Evolutionary conservation across 768 basidiomycete species (phyloP).

Genomic region (Tulasnella sp.): DNA sequence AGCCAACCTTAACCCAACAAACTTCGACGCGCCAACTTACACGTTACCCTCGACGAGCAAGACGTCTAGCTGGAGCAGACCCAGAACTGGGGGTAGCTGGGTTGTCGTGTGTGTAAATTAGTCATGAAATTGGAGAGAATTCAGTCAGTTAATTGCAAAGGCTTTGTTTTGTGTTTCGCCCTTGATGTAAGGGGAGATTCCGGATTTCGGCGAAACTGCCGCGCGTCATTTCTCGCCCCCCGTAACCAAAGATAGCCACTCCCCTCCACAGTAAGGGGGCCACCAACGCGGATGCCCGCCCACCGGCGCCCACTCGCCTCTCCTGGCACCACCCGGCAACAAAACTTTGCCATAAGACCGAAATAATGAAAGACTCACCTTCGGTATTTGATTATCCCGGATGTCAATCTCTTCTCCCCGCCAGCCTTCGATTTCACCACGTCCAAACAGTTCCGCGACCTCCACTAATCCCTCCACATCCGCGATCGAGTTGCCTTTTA

Average conservation of each 20-base stretch:
- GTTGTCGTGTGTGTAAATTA: constrained; percentile 1
- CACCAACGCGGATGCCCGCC: neutral
- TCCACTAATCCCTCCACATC: constrained; percentile 21
- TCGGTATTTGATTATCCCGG: constrained; percentile 73
- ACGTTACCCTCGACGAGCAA: constrained; percentile 80
- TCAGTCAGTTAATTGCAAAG: neutral
- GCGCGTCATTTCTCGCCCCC: neutral
- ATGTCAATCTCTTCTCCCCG: constrained; percentile 78
- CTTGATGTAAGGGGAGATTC: neutral
- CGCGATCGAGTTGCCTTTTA: constrained; percentile 20
- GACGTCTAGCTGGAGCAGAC: constrained; percentile 71
- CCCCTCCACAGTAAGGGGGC: neutral
- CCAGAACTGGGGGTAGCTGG: constrained; percentile 64
- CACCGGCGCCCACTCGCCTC: neutral
- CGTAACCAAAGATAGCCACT: neutral
- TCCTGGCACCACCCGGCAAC: neutral
- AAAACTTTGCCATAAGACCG: neutral
- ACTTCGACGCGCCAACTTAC: constrained; percentile 48
- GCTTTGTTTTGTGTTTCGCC: no score
- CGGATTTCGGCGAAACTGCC: constrained; percentile 3
- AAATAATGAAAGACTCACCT: constrained; percentile 24
- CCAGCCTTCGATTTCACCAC: constrained; percentile 61
- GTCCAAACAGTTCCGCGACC: constrained; percentile 23
- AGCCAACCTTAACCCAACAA: no score
- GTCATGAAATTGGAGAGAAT: neutral